A percentile compares a stretch with the other conserved stretches of the same genome.
phyloP scores from a whole-genome alignment of 2,329 filamentous ascomycete genomes.

The Trichoderma harzianum region DNA sequence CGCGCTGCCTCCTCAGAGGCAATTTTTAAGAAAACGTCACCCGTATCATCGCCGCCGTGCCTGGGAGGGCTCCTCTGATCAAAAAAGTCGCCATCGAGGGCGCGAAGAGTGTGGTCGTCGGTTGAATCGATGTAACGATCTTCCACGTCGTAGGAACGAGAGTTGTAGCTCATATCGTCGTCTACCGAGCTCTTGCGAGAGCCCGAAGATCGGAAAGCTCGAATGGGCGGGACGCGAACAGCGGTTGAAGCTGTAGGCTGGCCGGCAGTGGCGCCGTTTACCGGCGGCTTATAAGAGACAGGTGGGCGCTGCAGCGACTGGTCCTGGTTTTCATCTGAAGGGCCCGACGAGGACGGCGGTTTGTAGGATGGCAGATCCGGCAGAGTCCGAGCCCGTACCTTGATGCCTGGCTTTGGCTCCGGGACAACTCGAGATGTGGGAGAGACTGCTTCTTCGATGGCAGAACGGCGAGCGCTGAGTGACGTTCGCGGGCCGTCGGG shows the following conservation, averaged over 20 bases:
- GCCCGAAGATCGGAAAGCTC: slow-evolving; percentile 54
- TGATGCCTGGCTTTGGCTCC: slow-evolving; percentile 22
- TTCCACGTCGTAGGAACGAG: slow-evolving; percentile 43
- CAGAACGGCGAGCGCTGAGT: slow-evolving; percentile 33
- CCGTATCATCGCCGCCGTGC: slow-evolving; percentile 48
- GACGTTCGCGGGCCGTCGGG: slow-evolving; percentile 32
- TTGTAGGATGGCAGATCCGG: slow-evolving; percentile 48
- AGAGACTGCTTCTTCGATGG: slow-evolving; percentile 30
- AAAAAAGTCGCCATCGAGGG: slow-evolving; percentile 43
- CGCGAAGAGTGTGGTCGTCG: slow-evolving; percentile 49
- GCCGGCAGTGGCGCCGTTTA: slow-evolving; percentile 26
- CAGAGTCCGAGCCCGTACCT: slow-evolving; percentile 36
- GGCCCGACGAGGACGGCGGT: slow-evolving; percentile 35
- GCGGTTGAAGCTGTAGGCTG: slow-evolving; percentile 31
- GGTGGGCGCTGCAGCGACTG: slow-evolving; percentile 43
- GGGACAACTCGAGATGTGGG: slow-evolving; percentile 23
- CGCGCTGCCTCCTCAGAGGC: slow-evolving; percentile 50
- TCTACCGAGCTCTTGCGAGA: slow-evolving; percentile 51
- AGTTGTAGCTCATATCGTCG: slow-evolving; percentile 52
- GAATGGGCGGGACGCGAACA: slow-evolving; percentile 49
- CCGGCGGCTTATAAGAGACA: slow-evolving; percentile 46
- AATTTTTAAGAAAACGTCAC: slow-evolving; percentile 58
- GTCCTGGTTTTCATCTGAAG: slow-evolving; percentile 48
- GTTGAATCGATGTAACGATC: slow-evolving; percentile 43
- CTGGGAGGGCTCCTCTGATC: slow-evolving; percentile 28